These are phyloP conservation scores for Fraxinus floribunda DNA, from an alignment of 305 asterid genomes.

Conservation along the genomic window DNA sequence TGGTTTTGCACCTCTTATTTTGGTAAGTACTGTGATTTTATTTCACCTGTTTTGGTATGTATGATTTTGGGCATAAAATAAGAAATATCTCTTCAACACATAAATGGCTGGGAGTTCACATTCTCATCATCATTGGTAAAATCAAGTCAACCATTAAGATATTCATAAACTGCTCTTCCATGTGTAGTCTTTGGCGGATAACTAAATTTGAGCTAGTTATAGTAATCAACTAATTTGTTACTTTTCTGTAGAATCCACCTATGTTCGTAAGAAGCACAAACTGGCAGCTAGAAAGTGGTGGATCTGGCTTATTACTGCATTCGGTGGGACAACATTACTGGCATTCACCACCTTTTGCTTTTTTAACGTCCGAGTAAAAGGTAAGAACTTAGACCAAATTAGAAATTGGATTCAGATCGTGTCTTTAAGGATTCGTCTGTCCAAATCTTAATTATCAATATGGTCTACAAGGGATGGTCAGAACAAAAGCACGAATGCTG, in stretches of 20 bases:
- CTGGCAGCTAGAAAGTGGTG: conserved; percentile 18
- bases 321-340: conserved; percentile 1
- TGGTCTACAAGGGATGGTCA: conserved; percentile 2
- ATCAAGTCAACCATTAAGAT: background rate
- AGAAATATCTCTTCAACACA: background rate
- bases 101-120: background rate
- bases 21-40: background rate
- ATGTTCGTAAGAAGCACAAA: conserved; percentile 1
- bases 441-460: conserved; percentile 7
- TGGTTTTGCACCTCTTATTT: background rate
- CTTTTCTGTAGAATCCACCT: background rate
- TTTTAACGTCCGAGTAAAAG: conserved; percentile 12
- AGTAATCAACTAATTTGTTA: background rate
- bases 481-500: conserved; percentile 1
- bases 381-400: conserved; percentile 9
- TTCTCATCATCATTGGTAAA: background rate
- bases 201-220: background rate
- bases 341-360: background rate
- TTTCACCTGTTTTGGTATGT: background rate
- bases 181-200: background rate
- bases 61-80: background rate
- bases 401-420: background rate
- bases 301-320: conserved; percentile 26
- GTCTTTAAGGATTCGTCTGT: background rate
- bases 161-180: background rate